Percentiles rank a stretch among this genome's conserved stretches.
Conservation (phyloP, 78 protist genomes). For the Chrysochromulina parva region DNA sequence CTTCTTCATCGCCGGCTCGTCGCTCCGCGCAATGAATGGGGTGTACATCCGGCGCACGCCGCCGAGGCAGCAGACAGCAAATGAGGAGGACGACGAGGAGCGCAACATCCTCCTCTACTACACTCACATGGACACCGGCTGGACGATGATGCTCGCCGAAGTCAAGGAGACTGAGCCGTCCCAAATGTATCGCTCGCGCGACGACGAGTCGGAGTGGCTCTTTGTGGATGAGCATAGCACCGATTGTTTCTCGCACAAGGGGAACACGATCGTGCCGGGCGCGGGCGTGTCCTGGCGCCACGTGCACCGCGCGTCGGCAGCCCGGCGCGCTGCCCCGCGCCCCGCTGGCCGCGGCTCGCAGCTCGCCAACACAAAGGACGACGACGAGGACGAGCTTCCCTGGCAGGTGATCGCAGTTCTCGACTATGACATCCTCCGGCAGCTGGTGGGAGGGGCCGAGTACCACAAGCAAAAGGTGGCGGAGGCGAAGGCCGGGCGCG, state of each 20-base stretch:
- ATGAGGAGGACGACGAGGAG: neutral
- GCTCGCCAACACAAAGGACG: neutral
- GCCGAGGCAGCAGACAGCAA: neutral
- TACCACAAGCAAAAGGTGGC: neutral
- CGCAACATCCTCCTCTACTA: neutral
- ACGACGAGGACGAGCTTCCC: conserved; percentile 37
- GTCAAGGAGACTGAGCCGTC: neutral
- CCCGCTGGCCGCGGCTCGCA: neutral
- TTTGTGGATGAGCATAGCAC: neutral
- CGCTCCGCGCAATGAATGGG: neutral
- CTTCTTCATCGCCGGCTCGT: neutral
- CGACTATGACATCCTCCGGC: neutral
- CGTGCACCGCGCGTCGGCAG: neutral
- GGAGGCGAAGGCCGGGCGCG: conserved; percentile 15
- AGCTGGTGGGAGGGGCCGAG: neutral
- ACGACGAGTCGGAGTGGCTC: neutral
- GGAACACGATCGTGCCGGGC: conserved; percentile 29
- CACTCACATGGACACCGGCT: neutral
- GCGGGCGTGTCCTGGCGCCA: conserved; percentile 13
- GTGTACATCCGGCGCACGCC: neutral
- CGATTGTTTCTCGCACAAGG: neutral
- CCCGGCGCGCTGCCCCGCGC: neutral
- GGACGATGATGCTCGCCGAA: neutral
- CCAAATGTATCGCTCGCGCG: neutral
- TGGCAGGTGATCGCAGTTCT: conserved; percentile 27